Base-by-base conservation (phyloP, 1,139 yeast species). In the Zygosaccharomyces sapae region DNA sequence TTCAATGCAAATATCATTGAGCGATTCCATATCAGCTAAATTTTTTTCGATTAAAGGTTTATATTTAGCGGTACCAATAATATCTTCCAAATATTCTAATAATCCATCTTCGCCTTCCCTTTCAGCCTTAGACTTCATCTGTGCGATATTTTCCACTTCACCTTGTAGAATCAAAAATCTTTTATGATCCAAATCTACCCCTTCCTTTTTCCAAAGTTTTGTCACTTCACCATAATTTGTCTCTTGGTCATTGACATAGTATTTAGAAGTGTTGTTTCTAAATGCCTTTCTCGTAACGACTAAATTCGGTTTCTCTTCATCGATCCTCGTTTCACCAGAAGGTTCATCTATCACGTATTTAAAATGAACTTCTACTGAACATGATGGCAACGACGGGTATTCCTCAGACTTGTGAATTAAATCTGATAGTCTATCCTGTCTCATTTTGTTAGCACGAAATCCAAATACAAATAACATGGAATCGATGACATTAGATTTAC, bases 71-170 rank as follows among this genome's bases (percentile, higher is more conserved):
- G 99, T 94, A 3, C 98, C 99, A 49, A 94, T 92, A 46, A 94
- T 92, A 70, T 94, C 98, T 63, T 94, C 99, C 51, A 94, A 70
- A 64, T 92, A 94, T 62, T 94, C 99, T 41, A 94, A 69, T 30
- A 94, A 71, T 0, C 99, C 99, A 63, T 92, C 98, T 57, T 92
- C 98, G 55, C 81, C 81, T 48, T 89, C 96, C 45, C 76, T 79
- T 59, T 92, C 97, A 0, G 97, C 97, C 62, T 92, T 92, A 7
- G 98, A 86, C 62, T 90, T 90, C 99, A 94, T 94, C 65, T 92
- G 97, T 0, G 98, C 97, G 62, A 94, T 94, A 50, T 92, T 85
- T 68, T 94, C 99, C 34, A 94, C 98, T 66, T 94, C 99, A 60
- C 99, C 99, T 69, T 94, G 99, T 39, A 94, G 72, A 62, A 94